phyloP scores from a whole-genome alignment of 1,284 basidiomycete species.

The Lignosus rhinocerotis region DNA sequence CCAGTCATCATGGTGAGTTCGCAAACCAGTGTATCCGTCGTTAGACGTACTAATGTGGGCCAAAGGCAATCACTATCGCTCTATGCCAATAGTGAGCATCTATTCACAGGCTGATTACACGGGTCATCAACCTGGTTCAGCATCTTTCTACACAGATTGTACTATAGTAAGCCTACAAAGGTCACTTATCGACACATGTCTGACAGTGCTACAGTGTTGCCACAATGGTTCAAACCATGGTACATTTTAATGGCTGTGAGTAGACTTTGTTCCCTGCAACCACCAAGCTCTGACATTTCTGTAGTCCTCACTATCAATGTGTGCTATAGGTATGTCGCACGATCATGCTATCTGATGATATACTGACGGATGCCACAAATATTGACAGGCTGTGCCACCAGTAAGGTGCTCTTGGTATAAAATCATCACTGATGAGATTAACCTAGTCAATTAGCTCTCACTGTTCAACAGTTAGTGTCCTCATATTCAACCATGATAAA shows the following conservation, averaged over 20 bases:
- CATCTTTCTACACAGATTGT: not conserved
- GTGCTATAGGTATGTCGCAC: not conserved
- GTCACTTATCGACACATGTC: not conserved
- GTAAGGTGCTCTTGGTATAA: not conserved
- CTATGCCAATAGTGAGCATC: not conserved
- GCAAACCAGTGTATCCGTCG: not conserved
- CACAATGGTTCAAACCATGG: not conserved
- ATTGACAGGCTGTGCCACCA: no score
- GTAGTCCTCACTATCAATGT: not conserved
- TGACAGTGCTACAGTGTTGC: not conserved
- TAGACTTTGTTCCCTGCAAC: not conserved
- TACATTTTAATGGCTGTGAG: not conserved
- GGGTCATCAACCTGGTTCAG: not conserved
- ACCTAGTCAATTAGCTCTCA: not conserved
- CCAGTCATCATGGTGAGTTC: not conserved
- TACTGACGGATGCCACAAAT: no score
- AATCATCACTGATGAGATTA: not conserved
- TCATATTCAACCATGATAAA: not conserved
- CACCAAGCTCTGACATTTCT: not conserved
- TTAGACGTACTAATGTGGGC: not conserved
- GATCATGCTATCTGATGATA: not conserved
- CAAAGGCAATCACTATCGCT: not conserved
- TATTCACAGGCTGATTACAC: not conserved
- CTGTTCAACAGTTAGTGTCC: not conserved
- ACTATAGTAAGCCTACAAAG: not conserved